These are phyloP conservation scores for Arabis hirsuta DNA, from an alignment of 345 rosid genomes.

Conservation along the genomic window DNA sequence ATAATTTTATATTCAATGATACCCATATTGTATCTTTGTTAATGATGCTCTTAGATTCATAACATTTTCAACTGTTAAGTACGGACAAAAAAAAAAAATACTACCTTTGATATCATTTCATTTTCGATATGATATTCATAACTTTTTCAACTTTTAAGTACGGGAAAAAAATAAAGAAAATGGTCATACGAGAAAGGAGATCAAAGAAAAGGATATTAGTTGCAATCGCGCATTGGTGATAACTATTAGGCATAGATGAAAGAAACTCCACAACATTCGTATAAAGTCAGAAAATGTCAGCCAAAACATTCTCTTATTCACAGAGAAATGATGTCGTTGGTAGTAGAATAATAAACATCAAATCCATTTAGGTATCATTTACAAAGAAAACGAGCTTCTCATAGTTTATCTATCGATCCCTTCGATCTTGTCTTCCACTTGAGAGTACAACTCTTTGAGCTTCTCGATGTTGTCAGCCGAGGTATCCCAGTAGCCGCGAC, in stretches of 20 bases:
- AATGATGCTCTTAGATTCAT: no score
- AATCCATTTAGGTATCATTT: conserved; percentile 24
- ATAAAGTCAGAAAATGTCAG: conserved; percentile 43
- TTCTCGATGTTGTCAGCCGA: conserved; percentile 76
- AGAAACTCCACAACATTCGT: conserved; percentile 36
- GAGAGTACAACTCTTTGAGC: conserved; percentile 86
- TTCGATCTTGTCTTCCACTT: conserved; percentile 98
- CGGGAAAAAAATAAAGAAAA: not conserved
- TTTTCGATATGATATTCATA: no score
- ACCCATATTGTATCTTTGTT: no score
- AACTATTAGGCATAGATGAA: conserved; percentile 5
- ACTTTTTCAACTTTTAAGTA: not conserved
- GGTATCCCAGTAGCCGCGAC: conserved; percentile 98
- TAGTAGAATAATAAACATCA: conserved; percentile 25
- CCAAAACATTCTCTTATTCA: conserved; percentile 48
- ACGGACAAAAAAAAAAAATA: no score
- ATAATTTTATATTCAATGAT: no score
- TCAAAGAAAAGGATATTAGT: not conserved
- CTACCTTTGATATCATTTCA: no score
- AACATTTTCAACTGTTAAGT: no score
- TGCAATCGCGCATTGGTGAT: not conserved
- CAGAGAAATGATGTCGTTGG: conserved; percentile 41
- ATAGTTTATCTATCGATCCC: conserved; percentile 74
- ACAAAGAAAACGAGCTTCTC: conserved; percentile 9
- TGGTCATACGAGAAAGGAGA: not conserved